Evolutionary conservation across 2,329 filamentous ascomycete species (phyloP), one percentile per base, ranked within the genome.

Genomic region (Hymenoscyphus scutula): DNA sequence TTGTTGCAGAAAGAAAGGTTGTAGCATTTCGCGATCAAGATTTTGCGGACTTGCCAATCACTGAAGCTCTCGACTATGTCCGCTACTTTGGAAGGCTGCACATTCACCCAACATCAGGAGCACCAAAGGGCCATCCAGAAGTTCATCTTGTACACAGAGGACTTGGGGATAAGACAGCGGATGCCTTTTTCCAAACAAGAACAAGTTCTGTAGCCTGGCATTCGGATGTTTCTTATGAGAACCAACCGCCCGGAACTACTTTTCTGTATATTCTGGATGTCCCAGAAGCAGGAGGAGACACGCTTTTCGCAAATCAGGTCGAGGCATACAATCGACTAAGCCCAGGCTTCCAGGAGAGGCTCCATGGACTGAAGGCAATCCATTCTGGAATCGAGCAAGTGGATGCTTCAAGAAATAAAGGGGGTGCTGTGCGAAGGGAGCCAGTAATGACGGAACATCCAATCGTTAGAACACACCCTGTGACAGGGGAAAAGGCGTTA

Each of bases 171-270:
- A 84, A 81, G 6, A 82, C 80, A 2, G 82, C 80, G 23, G 77
- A 83, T 23, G 79, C 83, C 56, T 90, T 89, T 75, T 87, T 92
- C 68, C 77, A 82, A 60, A 84, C 85, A 55, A 84, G 89, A 25
- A 93, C 90, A 3, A 94, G 88, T 76, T 90, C 88, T 0, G 87
- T 96, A 1, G 91, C 91, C 7, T 97, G 92, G 92, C 92, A 97
- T 77, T 90, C 88, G 0, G 92, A 97, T 69, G 88, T 96, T 1
- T 90, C 89, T 0, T 97, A 96, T 73, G 93, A 97, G 78, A 79
- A 84, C 68, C 92, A 97, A 77, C 92, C 93, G 1, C 92, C 93
- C 0, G 91, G 92, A 32, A 97, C 92, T 0, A 96, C 93, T 0
- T 96, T 97, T 77, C 77, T 97, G 38, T 96, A 96, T 73, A 82